Evolutionary conservation across 73 alveolate species (phyloP), one percentile per base, ranked within the genome.

Genomic region (Breviolum minutum): DNA sequence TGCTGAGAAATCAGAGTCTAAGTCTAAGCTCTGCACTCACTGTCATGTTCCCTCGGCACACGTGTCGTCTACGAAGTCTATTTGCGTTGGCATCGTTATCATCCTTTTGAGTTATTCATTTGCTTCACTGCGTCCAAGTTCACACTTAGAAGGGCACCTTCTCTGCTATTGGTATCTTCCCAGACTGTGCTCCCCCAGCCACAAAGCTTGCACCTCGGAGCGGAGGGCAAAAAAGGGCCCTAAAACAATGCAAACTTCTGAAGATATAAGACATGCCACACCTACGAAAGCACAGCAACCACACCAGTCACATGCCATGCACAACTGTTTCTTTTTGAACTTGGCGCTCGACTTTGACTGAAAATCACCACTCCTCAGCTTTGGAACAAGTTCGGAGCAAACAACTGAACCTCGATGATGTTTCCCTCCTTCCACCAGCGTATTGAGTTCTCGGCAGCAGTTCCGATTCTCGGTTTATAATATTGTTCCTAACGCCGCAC

Each of bases 161-260:
- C 91, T 0, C 5, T n/a, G 9, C 90, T 54, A n/a, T 92, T 90
- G 20, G 79, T 3, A 60, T 92, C 98, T 92, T 92, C 69, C 98
- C 98, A 92, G 48, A 74, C 98, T 26, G 86, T 92, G 61, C 19
- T 48, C 26, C 91, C 98, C 68, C 83, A 92, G 91, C 98, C 98
- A 22, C 98, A 92, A 64, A 92, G 40, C 32, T 91, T 61, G 66
- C 98, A 92, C 91, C 98, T 92, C 29, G 22, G 29, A 69, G 22
- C 40, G 62, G 24, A 61, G 54, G 19, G 71, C 30, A 40, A 48
- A 16, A 8, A 40, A 40, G 54, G 54, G 54, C 54, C 3, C 5
- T 0, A 40, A 40, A 40, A 40, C 54, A 40, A 40, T 40, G 54
- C 54, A 40, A 40, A 40, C 54, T 40, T 40, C 54, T 40, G 5